Evolutionary conservation across 1,139 yeast genomes (phyloP).

Genomic region (Sugiyamaella xylanicola): DNA sequence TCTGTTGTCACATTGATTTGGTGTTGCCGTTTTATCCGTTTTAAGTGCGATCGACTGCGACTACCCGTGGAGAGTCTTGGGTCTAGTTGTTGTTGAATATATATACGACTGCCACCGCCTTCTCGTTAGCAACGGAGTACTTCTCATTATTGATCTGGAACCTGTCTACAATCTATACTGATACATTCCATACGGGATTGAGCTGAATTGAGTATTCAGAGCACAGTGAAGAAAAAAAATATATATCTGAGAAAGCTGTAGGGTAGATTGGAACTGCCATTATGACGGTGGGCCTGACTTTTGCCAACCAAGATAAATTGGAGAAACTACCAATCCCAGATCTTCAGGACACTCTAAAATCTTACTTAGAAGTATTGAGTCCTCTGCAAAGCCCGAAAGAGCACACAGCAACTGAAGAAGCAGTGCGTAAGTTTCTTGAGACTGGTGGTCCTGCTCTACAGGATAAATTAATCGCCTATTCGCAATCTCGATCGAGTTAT

Average conservation of each 20-base stretch:
- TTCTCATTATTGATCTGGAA: too few relatives aligned
- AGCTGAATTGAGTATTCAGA: too few relatives aligned
- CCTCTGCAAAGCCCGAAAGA: constrained; percentile 79
- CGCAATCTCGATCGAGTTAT: constrained; percentile 68
- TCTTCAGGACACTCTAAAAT: constrained; percentile 61
- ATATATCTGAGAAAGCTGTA: too few relatives aligned
- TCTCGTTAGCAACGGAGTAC: neutral
- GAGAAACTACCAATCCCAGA: constrained; percentile 78
- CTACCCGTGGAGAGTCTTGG: neutral
- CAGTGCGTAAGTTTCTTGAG: constrained; percentile 61
- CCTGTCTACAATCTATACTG: too few relatives aligned
- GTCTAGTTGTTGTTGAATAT: neutral
- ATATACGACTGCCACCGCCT: neutral
- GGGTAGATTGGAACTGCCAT: too few relatives aligned
- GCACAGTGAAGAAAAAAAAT: too few relatives aligned
- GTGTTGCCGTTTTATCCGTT: constrained; percentile 9
- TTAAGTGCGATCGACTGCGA: neutral
- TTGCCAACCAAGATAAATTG: constrained; percentile 57
- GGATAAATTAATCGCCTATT: constrained; percentile 61
- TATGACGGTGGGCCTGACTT: constrained; percentile 46
- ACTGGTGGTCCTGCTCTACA: constrained; percentile 65
- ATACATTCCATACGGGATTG: too few relatives aligned
- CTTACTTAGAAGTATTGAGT: constrained; percentile 64
- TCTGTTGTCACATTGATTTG: neutral
- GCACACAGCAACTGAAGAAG: constrained; percentile 59